Percentiles rank a stretch among this genome's conserved stretches.
phyloP scores from a whole-genome alignment of 805 yeast genomes.

The Maudiozyma pseudohumilis region DNA sequence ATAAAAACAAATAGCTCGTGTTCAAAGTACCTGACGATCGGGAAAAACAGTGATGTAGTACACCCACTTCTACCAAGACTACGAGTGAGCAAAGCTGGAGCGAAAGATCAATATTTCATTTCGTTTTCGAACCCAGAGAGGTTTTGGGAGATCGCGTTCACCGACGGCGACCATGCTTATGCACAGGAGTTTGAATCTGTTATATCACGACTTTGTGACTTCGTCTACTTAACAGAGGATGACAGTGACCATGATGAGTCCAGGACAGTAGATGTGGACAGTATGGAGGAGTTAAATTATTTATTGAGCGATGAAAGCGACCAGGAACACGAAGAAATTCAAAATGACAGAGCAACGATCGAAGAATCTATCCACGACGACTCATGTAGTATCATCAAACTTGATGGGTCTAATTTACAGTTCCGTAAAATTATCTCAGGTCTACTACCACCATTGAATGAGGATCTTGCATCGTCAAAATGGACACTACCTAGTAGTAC shows the following conservation, averaged over 20 bases:
- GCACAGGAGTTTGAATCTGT: constrained; percentile 26
- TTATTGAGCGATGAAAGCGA: constrained; percentile 10
- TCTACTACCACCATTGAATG: neutral
- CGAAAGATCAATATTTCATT: constrained; percentile 38
- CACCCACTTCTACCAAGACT: constrained; percentile 65
- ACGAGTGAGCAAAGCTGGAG: constrained; percentile 41
- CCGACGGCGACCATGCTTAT: constrained; percentile 8
- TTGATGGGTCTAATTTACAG: neutral
- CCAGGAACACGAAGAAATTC: neutral
- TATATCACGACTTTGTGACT: constrained; percentile 18
- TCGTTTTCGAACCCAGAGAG: constrained; percentile 67
- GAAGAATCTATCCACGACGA: too few species aligned
- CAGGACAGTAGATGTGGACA: constrained; percentile 2
- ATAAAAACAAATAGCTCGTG: constrained; percentile 11
- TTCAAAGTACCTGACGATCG: constrained; percentile 24
- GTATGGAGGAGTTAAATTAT: constrained; percentile 17
- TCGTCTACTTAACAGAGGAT: neutral
- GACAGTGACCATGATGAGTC: constrained; percentile 3
- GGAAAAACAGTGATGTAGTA: constrained; percentile 34
- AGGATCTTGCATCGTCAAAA: too few species aligned
- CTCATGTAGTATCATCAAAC: too few species aligned
- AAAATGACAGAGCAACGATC: too few species aligned
- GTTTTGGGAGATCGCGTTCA: constrained; percentile 50
- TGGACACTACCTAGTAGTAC: constrained; percentile 8
- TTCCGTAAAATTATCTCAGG: neutral